Conservation (phyloP, 2,329 filamentous ascomycete genomes). For the Colletotrichum tanaceti region DNA sequence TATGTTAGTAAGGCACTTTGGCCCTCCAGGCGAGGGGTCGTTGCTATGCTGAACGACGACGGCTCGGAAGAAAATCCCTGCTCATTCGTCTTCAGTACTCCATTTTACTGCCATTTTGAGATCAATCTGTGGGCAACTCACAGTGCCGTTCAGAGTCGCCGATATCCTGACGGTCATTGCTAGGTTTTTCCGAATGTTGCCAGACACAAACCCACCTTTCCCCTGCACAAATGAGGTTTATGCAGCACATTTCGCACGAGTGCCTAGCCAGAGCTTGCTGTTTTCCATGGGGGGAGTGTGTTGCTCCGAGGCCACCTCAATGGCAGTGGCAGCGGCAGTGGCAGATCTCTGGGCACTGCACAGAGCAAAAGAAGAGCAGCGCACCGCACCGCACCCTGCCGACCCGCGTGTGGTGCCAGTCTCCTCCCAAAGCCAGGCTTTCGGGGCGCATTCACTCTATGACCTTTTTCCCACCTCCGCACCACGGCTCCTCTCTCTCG, state of each 20-base stretch:
- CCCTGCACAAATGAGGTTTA: constrained; percentile 19
- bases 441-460: constrained; percentile 37
- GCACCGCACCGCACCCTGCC: constrained; percentile 39
- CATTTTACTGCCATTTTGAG: constrained; percentile 13
- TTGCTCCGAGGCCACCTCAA: constrained; percentile 24
- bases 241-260: constrained; percentile 21
- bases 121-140: constrained; percentile 23
- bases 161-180: constrained; percentile 14
- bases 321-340: not conserved
- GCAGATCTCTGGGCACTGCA: constrained; percentile 26
- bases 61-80: constrained; percentile 32
- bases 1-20: not conserved
- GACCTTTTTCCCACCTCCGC: constrained; percentile 36
- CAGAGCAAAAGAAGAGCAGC: constrained; percentile 31
- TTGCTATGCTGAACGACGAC: constrained; percentile 9
- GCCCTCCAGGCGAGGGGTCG: constrained; percentile 14
- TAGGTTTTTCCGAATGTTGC: constrained; percentile 31
- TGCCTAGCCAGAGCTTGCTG: constrained; percentile 7
- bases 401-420: constrained; percentile 33
- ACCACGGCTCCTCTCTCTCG: constrained; percentile 30
- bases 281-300: constrained; percentile 6
- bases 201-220: not conserved
- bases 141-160: constrained; percentile 13
- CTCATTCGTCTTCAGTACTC: constrained; percentile 7
- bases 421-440: constrained; percentile 36